Conservation (phyloP, 2,329 filamentous ascomycete genomes). For the Cercospora sojina region DNA sequence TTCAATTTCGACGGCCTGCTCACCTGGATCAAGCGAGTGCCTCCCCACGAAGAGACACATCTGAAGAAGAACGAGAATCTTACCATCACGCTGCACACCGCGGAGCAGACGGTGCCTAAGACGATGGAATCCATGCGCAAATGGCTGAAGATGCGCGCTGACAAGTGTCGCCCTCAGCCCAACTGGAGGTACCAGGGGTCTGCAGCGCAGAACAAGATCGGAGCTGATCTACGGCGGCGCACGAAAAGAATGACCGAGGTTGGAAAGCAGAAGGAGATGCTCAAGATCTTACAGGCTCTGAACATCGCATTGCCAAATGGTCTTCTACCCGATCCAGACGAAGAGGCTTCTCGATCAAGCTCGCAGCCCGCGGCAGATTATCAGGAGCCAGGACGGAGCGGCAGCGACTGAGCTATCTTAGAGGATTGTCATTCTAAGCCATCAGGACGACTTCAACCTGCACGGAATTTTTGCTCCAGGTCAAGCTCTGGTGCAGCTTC, state of each 20-base stretch:
- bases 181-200: conserved; percentile 34
- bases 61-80: conserved; percentile 34
- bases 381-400: not conserved
- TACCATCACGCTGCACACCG: conserved; percentile 31
- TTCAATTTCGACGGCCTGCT: conserved; percentile 37
- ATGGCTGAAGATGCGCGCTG: conserved; percentile 36
- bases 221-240: conserved; percentile 33
- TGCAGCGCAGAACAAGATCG: conserved; percentile 29
- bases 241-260: conserved; percentile 32
- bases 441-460: not conserved
- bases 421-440: not conserved
- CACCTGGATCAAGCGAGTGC: conserved; percentile 33
- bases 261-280: conserved; percentile 34
- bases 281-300: conserved; percentile 31
- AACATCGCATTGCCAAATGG: conserved; percentile 18
- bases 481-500: conserved; percentile 26
- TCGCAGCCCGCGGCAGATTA: conserved; percentile 8
- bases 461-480: not conserved
- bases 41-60: conserved; percentile 31
- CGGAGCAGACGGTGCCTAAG: conserved; percentile 19
- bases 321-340: conserved; percentile 10
- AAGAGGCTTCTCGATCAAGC: conserved; percentile 4
- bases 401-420: not conserved
- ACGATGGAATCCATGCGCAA: conserved; percentile 27
- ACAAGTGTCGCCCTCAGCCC: conserved; percentile 34